These are phyloP conservation scores for Pythium rhizo-oryzae DNA, from an alignment of 352 stramenopile genomes.

Conservation along the genomic window DNA sequence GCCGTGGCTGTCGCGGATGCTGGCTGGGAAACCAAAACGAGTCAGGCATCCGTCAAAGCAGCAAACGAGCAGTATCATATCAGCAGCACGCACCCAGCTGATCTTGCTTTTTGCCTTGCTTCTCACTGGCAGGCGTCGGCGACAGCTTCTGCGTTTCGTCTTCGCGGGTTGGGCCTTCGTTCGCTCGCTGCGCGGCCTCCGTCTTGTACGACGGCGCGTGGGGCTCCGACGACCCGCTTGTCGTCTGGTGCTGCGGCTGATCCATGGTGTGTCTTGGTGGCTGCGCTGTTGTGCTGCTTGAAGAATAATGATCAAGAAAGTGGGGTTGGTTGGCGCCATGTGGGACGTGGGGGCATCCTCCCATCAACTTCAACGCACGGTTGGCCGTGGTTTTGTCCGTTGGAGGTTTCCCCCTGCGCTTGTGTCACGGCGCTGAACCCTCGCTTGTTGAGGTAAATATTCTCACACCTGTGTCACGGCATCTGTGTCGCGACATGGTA, in stretches of 20 bases:
- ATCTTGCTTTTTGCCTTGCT: neutral
- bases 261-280: neutral
- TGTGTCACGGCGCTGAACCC: no score
- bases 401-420: no score
- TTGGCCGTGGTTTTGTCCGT: no score
- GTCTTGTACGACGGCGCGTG: conserved; percentile 21
- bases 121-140: neutral
- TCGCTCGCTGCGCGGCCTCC: neutral
- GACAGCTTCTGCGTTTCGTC: conserved; percentile 4
- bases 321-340: no score
- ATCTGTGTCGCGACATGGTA: no score
- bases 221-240: conserved; percentile 28
- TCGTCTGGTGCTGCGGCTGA: conserved; percentile 18
- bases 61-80: neutral
- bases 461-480: no score
- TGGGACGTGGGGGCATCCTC: no score
- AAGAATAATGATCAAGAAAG: neutral
- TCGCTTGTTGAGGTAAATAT: no score
- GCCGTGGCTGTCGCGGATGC: conserved; percentile 12
- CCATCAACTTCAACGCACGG: no score
- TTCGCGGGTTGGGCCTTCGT: conserved; percentile 2
- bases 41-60: neutral
- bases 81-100: conserved; percentile 4
- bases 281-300: neutral
- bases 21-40: conserved; percentile 6